phyloP scores from a whole-genome alignment of 371 early-diverging fungal genomes.

The Mucor saturninus region DNA sequence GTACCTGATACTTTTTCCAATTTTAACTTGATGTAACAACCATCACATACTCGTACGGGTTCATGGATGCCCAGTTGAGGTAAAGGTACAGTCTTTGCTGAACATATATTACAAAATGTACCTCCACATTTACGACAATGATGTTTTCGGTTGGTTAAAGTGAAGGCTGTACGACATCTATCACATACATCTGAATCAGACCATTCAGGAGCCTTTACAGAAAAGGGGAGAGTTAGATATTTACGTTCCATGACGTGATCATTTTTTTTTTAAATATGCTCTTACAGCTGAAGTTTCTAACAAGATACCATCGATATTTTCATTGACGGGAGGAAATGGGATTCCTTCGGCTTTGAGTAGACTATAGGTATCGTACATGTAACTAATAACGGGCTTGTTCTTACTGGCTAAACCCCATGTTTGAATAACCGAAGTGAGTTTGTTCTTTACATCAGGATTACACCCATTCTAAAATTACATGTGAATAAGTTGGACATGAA shows the following conservation, averaged over 20 bases:
- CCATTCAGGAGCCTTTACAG: constrained; percentile 91
- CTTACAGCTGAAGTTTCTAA: constrained; percentile 75
- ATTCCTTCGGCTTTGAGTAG: constrained; percentile 76
- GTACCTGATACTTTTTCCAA: constrained; percentile 42
- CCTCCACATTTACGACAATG: constrained; percentile 97
- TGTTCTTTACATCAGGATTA: constrained; percentile 76
- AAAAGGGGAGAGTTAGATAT: not conserved
- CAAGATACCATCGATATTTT: constrained; percentile 70
- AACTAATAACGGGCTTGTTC: constrained; percentile 75
- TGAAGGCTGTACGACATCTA: constrained; percentile 91
- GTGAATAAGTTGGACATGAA: no score
- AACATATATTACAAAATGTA: constrained; percentile 92
- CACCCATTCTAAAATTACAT: constrained; percentile 37
- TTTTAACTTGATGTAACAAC: constrained; percentile 77
- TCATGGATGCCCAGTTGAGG: constrained; percentile 90
- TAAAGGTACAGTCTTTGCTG: constrained; percentile 81
- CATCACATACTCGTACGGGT: constrained; percentile 93
- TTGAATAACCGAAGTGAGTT: constrained; percentile 78
- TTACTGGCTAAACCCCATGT: constrained; percentile 88
- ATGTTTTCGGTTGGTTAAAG: constrained; percentile 95
- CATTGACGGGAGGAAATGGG: constrained; percentile 75
- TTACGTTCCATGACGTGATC: no score
- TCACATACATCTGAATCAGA: constrained; percentile 92
- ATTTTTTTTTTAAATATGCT: no score
- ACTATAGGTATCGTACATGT: constrained; percentile 79